Percentiles rank a stretch among this genome's conserved stretches.
Conservation (phyloP, 768 basidiomycete species). For the Collybiopsis luxurians region DNA sequence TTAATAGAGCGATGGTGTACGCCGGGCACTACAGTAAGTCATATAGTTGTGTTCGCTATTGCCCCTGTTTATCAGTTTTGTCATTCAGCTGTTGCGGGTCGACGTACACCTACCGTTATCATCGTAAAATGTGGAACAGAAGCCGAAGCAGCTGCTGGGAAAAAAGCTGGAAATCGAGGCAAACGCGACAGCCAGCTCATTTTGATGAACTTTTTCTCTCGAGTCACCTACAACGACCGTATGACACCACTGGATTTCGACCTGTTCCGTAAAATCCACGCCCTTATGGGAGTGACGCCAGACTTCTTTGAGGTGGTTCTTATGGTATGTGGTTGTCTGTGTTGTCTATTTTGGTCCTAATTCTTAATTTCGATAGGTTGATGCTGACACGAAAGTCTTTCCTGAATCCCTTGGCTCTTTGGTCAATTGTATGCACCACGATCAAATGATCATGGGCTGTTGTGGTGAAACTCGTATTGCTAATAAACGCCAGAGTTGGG, state of each 20-base stretch:
- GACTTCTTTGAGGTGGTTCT: slow-evolving; percentile 97
- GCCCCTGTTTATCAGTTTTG: slow-evolving; percentile 3
- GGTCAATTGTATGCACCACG: slow-evolving; percentile 98
- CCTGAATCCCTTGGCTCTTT: slow-evolving; percentile 86
- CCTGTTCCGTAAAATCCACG: slow-evolving; percentile 93
- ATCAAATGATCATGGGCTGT: slow-evolving; percentile 98
- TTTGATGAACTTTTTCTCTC: slow-evolving; percentile 99
- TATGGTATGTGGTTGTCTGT: slow-evolving; percentile 66
- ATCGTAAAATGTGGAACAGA: slow-evolving; percentile 97
- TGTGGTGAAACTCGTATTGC: slow-evolving; percentile 99
- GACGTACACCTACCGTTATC: slow-evolving; percentile 90
- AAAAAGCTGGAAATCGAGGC: slow-evolving; percentile 97
- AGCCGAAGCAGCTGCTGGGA: slow-evolving; percentile 73
- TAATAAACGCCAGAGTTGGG: slow-evolving; percentile 98
- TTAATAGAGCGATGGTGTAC: slow-evolving; percentile 97
- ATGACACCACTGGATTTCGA: slow-evolving; percentile 98
- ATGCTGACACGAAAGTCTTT: slow-evolving; percentile 96
- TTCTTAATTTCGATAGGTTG: slow-evolving; percentile 60
- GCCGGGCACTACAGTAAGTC: slow-evolving; percentile 97
- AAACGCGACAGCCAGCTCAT: slow-evolving; percentile 99
- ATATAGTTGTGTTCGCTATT: not conserved
- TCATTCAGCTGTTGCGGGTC: slow-evolving; percentile 68
- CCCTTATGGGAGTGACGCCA: slow-evolving; percentile 97
- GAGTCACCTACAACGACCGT: slow-evolving; percentile 98
- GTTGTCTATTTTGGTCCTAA: not conserved